These are phyloP conservation scores for Pythium biforme DNA, from an alignment of 352 stramenopile species.

Conservation along the genomic window DNA sequence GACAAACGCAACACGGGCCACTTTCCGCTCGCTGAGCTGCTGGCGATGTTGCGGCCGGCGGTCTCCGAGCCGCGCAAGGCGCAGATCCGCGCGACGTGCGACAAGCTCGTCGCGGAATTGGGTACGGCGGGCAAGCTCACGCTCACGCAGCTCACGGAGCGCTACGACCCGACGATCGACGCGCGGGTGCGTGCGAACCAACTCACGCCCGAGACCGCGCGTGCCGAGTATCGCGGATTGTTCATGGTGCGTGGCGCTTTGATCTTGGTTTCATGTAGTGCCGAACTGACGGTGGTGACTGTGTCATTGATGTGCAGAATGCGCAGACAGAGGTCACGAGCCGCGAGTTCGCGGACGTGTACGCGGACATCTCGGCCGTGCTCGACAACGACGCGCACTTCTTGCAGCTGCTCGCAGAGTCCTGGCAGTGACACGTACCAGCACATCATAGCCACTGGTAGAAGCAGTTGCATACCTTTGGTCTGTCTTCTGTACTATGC, in stretches of 20 bases:
- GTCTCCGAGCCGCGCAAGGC: constrained; percentile 34
- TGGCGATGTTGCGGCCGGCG: constrained; percentile 41
- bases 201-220: constrained; percentile 34
- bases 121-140: constrained; percentile 35
- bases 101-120: constrained; percentile 34
- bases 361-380: constrained; percentile 65
- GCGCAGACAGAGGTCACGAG: constrained; percentile 36
- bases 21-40: constrained; percentile 46
- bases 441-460: neutral
- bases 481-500: too few species aligned
- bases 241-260: constrained; percentile 46
- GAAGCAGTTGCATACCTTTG: neutral
- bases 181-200: constrained; percentile 45
- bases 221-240: constrained; percentile 44
- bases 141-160: constrained; percentile 35
- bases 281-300: neutral
- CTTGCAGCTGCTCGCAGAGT: constrained; percentile 62
- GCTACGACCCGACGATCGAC: constrained; percentile 65
- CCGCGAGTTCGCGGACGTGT: constrained; percentile 69
- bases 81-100: constrained; percentile 45
- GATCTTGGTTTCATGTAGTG: too few species aligned
- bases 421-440: constrained; percentile 48
- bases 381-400: constrained; percentile 63
- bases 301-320: neutral
- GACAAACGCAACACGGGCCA: constrained; percentile 69